These are phyloP conservation scores for Stereocaulon alpinum DNA, from an alignment of 495 filamentous ascomycete species.

Conservation along the genomic window DNA sequence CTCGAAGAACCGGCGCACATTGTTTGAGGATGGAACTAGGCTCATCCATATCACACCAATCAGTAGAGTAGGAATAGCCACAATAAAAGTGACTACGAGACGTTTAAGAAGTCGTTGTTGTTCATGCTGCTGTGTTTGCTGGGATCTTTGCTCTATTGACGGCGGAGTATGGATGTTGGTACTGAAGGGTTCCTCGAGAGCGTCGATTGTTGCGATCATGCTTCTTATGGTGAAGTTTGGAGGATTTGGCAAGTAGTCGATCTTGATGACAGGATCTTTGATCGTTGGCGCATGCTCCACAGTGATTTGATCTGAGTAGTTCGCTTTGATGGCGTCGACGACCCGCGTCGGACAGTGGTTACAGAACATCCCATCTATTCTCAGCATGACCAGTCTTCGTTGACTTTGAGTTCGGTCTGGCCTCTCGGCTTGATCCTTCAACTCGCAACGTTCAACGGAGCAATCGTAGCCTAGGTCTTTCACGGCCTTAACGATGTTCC, in stretches of 20 bases:
- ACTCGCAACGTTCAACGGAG: slow-evolving; percentile 37
- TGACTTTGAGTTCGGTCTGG: slow-evolving; percentile 15
- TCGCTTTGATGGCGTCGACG: slow-evolving; percentile 37
- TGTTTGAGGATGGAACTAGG: slow-evolving; percentile 51
- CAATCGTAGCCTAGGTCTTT: slow-evolving; percentile 77
- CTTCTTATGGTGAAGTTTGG: slow-evolving; percentile 67
- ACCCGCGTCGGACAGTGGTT: slow-evolving; percentile 66
- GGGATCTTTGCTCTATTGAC: slow-evolving; percentile 75
- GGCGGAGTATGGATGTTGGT: slow-evolving; percentile 68
- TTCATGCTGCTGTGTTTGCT: slow-evolving; percentile 56
- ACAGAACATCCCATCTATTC: slow-evolving; percentile 80
- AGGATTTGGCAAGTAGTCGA: slow-evolving; percentile 58
- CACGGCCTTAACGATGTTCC: slow-evolving; percentile 56
- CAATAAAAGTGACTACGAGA: slow-evolving; percentile 57
- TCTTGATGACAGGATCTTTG: slow-evolving; percentile 53
- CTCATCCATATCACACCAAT: slow-evolving; percentile 90
- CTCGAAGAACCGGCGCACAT: slow-evolving; percentile 53
- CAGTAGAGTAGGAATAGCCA: slow-evolving; percentile 77
- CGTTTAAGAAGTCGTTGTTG: slow-evolving; percentile 51
- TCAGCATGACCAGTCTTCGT: slow-evolving; percentile 52
- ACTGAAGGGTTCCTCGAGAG: slow-evolving; percentile 51
- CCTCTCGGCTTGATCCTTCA: not conserved
- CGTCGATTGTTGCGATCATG: slow-evolving; percentile 58
- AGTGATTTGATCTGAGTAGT: slow-evolving; percentile 35
- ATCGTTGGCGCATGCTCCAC: slow-evolving; percentile 42